These are phyloP conservation scores for Capniomyces stellatus DNA, from an alignment of 371 early-diverging fungal species.

Conservation along the genomic window DNA sequence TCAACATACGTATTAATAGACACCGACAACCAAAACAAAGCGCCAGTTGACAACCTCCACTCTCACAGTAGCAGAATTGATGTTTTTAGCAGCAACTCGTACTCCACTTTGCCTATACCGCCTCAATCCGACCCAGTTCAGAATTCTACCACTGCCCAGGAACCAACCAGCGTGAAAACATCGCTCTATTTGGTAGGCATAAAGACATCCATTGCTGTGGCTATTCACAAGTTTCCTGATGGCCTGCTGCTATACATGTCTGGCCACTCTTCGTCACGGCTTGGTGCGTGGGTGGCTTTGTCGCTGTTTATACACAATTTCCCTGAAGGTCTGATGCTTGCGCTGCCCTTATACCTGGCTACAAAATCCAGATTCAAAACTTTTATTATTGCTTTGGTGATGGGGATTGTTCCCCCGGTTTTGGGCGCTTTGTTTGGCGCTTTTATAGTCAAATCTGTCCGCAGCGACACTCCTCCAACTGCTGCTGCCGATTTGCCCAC, in stretches of 20 bases:
- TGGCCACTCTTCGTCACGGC: conserved; percentile 34
- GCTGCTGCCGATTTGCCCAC: background rate
- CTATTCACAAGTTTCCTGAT: conserved; percentile 66
- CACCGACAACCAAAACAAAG: no score
- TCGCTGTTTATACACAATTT: conserved; percentile 64
- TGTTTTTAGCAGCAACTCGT: no score
- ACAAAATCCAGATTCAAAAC: conserved; percentile 36
- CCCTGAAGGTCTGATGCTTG: conserved; percentile 62
- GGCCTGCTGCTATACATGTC: conserved; percentile 60
- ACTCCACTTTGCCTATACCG: no score
- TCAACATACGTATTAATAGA: no score
- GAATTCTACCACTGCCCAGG: no score
- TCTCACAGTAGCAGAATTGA: no score
- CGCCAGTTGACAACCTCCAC: no score
- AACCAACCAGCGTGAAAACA: no score
- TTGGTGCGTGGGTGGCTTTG: conserved; percentile 49
- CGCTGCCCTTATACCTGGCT: conserved; percentile 49
- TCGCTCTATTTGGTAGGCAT: conserved; percentile 22
- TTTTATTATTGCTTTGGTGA: conserved; percentile 36
- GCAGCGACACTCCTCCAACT: background rate
- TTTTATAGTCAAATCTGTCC: background rate
- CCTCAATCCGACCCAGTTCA: no score
- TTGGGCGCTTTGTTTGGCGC: conserved; percentile 15
- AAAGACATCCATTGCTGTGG: conserved; percentile 61
- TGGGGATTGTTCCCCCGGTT: conserved; percentile 30